Evolutionary conservation across 805 yeast species (phyloP).

Genomic region (Candida awuae): DNA sequence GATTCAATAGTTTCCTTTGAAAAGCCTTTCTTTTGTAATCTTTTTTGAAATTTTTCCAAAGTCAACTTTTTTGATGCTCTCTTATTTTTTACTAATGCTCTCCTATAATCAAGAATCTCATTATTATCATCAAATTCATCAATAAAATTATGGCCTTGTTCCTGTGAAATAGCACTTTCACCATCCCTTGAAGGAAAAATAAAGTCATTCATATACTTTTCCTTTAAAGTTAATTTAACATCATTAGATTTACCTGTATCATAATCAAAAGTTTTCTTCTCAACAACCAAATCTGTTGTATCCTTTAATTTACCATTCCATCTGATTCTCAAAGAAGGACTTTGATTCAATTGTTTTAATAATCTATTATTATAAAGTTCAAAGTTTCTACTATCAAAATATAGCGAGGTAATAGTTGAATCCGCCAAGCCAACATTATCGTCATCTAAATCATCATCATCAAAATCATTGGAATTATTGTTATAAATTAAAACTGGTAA

Average conservation of each 20-base stretch:
- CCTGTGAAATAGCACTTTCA: conserved; percentile 5
- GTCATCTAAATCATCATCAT: conserved; percentile 40
- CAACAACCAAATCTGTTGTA: conserved; percentile 72
- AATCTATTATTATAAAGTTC: conserved; percentile 82
- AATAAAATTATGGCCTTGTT: not conserved
- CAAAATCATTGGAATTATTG: conserved; percentile 38
- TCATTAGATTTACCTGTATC: conserved; percentile 40
- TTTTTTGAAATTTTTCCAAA: conserved; percentile 44
- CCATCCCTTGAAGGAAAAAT: conserved; percentile 26
- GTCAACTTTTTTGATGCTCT: conserved; percentile 18
- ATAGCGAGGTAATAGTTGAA: conserved; percentile 78
- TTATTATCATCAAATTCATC: conserved; percentile 7
- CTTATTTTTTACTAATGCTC: conserved; percentile 18
- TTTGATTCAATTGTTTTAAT: conserved; percentile 49
- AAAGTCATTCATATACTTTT: conserved; percentile 72
- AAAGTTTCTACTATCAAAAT: conserved; percentile 78
- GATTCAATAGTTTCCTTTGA: conserved; percentile 44
- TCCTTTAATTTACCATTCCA: conserved; percentile 83
- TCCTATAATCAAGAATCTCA: conserved; percentile 8
- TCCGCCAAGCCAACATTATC: conserved; percentile 51
- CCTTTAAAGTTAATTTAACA: conserved; percentile 63
- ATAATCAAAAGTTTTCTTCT: conserved; percentile 65
- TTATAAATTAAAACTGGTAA: conserved; percentile 82
- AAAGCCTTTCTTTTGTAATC: conserved; percentile 56
- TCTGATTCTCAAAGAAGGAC: conserved; percentile 73